Evolutionary conservation across 148 eudicot genomes (phyloP).

Genomic region (Fallopia convolvulus): DNA sequence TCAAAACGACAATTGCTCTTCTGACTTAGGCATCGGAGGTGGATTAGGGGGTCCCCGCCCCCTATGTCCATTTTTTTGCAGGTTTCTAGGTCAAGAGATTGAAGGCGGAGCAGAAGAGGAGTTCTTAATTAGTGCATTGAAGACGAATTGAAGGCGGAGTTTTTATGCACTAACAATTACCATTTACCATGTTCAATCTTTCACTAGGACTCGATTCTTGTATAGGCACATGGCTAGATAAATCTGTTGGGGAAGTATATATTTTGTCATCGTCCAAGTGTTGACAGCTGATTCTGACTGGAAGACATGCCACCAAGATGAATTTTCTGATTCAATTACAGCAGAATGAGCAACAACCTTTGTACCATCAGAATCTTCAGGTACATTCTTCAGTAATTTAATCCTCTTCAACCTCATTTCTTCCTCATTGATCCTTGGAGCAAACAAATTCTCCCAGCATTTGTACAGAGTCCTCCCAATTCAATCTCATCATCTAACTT

Average conservation of each 20-base stretch:
- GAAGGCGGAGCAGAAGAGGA: too few species aligned
- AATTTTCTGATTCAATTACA: background rate
- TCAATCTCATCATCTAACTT: slow-evolving; percentile 18
- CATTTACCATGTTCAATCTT: background rate
- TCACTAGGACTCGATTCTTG: background rate
- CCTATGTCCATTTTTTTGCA: too few species aligned
- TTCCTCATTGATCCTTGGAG: slow-evolving; percentile 16
- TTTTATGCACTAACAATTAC: too few species aligned
- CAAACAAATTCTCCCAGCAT: slow-evolving; percentile 13
- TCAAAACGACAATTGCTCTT: too few species aligned
- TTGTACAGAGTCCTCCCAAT: slow-evolving; percentile 11
- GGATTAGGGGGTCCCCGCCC: too few species aligned
- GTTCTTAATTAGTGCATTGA: too few species aligned
- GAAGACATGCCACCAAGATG: background rate
- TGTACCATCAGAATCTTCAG: background rate
- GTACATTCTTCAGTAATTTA: background rate
- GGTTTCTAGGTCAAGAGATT: too few species aligned
- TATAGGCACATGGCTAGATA: background rate
- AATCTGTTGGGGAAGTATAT: background rate
- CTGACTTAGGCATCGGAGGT: too few species aligned
- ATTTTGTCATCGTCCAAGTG: background rate
- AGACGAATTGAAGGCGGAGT: too few species aligned
- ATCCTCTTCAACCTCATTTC: slow-evolving; percentile 13
- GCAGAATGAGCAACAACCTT: background rate
- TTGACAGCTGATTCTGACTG: background rate